Percentiles rank a stretch among this genome's conserved stretches.
These are phyloP conservation scores for Bretschneidera sinensis DNA, from an alignment of 345 rosid species.

Conservation along the genomic window DNA sequence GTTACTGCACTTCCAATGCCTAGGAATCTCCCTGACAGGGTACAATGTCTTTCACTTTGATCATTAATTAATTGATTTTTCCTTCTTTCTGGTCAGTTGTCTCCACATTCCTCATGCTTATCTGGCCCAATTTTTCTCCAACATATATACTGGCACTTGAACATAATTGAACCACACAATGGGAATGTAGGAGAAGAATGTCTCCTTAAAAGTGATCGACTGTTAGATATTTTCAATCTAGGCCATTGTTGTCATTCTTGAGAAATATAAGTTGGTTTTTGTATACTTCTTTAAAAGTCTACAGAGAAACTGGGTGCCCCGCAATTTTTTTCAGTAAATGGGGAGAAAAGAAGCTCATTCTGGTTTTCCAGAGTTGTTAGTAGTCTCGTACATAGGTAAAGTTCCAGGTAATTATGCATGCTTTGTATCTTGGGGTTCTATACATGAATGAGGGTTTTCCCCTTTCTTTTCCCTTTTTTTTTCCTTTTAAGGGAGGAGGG, in stretches of 20 bases:
- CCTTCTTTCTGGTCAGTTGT: conserved; percentile 21
- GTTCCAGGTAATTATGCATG: conserved; percentile 23
- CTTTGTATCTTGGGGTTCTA: conserved; percentile 8
- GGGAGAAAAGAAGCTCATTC: conserved; percentile 22
- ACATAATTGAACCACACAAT: conserved; percentile 24
- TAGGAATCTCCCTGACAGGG: conserved; percentile 76
- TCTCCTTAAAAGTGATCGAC: conserved; percentile 28
- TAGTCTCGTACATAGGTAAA: conserved; percentile 23
- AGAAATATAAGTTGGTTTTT: conserved; percentile 29
- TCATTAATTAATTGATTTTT: conserved; percentile 40
- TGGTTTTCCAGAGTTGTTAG: conserved; percentile 23
- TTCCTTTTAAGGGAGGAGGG: not conserved
- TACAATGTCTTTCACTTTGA: conserved; percentile 90
- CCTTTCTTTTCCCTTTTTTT: not conserved
- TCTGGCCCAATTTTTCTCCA: conserved; percentile 17
- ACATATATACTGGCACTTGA: conserved; percentile 23
- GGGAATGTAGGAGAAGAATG: too few relatives aligned
- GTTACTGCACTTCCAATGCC: conserved; percentile 83
- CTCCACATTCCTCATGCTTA: conserved; percentile 18
- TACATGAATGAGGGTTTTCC: conserved; percentile 6
- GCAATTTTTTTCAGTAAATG: conserved; percentile 21
- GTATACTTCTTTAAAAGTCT: conserved; percentile 29
- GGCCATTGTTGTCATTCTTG: conserved; percentile 42
- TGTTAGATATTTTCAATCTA: conserved; percentile 30
- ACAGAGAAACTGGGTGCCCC: conserved; percentile 33